phyloP scores from a whole-genome alignment of 129 eudicot species.

The Pseudognaphalium luteoalbum region DNA sequence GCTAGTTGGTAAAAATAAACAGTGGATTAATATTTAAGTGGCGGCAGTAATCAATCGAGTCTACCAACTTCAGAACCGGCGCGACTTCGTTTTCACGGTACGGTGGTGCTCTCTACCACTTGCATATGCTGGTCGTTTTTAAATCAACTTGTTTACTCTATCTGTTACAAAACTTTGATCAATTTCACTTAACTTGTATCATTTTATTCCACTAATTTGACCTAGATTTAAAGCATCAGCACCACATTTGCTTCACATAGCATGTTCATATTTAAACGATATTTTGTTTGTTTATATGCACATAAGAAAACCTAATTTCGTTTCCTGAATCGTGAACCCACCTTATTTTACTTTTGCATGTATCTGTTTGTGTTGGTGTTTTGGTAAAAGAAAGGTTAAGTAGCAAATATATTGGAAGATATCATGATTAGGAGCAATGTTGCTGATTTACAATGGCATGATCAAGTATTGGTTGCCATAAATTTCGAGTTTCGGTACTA shows the following conservation, averaged over 20 bases:
- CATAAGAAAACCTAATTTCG: constrained; percentile 15
- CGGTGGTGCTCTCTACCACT: background rate
- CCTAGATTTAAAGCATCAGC: constrained; percentile 14
- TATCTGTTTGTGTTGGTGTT: background rate
- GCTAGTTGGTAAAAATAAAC: background rate
- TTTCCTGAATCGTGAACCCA: constrained; percentile 1
- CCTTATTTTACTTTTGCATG: background rate
- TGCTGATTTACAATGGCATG: constrained; percentile 8
- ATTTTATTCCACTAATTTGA: constrained; percentile 12
- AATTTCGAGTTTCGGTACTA: too few species aligned
- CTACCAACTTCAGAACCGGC: constrained; percentile 24
- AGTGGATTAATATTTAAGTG: background rate
- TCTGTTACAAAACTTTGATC: background rate
- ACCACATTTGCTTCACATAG: constrained; percentile 20
- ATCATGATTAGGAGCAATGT: too few species aligned
- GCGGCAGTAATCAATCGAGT: constrained; percentile 13
- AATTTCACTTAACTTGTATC: background rate
- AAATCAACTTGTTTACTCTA: background rate
- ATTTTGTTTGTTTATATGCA: background rate
- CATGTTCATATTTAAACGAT: background rate
- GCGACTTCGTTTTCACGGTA: constrained; percentile 16
- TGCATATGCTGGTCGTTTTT: background rate
- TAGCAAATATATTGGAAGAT: background rate
- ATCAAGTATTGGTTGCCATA: too few species aligned
- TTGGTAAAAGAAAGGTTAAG: background rate